These are phyloP conservation scores for Sergeia podlipaevii DNA, from an alignment of 208 protist genomes.

Conservation along the genomic window DNA sequence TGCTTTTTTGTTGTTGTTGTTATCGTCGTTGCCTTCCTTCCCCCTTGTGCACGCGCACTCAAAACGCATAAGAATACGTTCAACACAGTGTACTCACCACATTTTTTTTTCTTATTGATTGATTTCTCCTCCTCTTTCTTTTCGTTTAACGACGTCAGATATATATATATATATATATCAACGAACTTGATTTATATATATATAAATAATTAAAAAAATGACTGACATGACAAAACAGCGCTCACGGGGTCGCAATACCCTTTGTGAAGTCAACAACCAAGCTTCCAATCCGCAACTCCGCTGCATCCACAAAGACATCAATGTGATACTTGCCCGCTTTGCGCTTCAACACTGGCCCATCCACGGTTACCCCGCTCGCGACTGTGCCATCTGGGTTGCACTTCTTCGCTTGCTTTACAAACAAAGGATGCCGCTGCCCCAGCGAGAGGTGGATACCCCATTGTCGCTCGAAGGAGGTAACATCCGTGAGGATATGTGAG, in stretches of 20 bases:
- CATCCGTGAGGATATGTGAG: constrained; percentile 76
- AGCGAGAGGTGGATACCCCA: constrained; percentile 88
- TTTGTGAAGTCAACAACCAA: constrained; percentile 77
- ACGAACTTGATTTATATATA: too few species aligned
- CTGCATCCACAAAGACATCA: constrained; percentile 80
- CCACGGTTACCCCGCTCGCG: constrained; percentile 38
- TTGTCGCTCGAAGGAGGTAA: constrained; percentile 90
- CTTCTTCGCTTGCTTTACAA: constrained; percentile 73
- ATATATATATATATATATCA: too few species aligned
- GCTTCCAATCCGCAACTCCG: constrained; percentile 43
- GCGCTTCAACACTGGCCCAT: constrained; percentile 74
- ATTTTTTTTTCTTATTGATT: too few species aligned
- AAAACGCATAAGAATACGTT: too few species aligned
- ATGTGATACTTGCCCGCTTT: constrained; percentile 89
- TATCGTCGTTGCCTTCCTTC: too few species aligned
- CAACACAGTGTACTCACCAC: too few species aligned
- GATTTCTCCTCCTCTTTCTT: too few species aligned
- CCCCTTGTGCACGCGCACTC: too few species aligned
- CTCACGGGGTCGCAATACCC: constrained; percentile 28
- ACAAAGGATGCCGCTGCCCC: constrained; percentile 86
- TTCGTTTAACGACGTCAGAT: too few species aligned
- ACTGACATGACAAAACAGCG: too few species aligned
- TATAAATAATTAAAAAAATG: too few species aligned
- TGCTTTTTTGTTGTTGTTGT: too few species aligned
- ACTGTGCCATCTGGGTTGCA: constrained; percentile 66